A percentile compares a stretch with the other conserved stretches of the same genome.
Conservation (phyloP, 768 basidiomycete species). For the Steccherinum ochraceum region DNA sequence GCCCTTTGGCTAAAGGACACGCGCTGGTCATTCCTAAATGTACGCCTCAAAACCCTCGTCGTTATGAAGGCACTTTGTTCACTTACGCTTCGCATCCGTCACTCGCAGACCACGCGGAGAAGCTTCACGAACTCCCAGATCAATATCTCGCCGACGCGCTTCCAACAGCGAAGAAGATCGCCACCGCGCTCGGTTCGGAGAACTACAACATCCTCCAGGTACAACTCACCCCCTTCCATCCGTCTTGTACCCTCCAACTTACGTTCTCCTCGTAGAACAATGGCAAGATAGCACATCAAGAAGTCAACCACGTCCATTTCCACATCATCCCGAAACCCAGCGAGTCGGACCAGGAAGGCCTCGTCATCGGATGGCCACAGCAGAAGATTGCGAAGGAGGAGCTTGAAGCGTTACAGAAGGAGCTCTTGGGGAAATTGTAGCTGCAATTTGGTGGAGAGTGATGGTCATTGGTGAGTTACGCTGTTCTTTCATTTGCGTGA, state of each 20-base stretch:
- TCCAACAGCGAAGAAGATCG: slow-evolving; percentile 84
- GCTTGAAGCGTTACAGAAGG: slow-evolving; percentile 49
- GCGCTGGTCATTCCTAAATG: slow-evolving; percentile 92
- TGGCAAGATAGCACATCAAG: slow-evolving; percentile 48
- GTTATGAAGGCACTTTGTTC: not conserved
- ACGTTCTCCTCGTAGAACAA: slow-evolving; percentile 47
- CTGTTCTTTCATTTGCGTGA: too few species aligned
- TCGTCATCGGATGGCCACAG: slow-evolving; percentile 78
- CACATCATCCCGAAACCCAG: slow-evolving; percentile 89
- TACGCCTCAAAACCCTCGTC: slow-evolving; percentile 26
- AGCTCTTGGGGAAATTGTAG: slow-evolving; percentile 51
- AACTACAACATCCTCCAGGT: slow-evolving; percentile 87
- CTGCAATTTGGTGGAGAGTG: too few species aligned
- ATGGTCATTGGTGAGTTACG: too few species aligned
- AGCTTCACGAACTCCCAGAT: slow-evolving; percentile 85
- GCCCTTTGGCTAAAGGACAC: slow-evolving; percentile 86
- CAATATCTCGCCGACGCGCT: slow-evolving; percentile 73
- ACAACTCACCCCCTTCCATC: not conserved
- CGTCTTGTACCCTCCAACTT: not conserved
- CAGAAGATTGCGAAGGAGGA: slow-evolving; percentile 57
- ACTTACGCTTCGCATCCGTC: slow-evolving; percentile 7
- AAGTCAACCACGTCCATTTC: slow-evolving; percentile 85
- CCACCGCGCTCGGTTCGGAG: slow-evolving; percentile 60
- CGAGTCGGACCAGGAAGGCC: slow-evolving; percentile 57
- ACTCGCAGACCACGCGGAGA: slow-evolving; percentile 70